Base-by-base conservation (phyloP, 176 grass and related monocot species). In the Areca catechu region DNA sequence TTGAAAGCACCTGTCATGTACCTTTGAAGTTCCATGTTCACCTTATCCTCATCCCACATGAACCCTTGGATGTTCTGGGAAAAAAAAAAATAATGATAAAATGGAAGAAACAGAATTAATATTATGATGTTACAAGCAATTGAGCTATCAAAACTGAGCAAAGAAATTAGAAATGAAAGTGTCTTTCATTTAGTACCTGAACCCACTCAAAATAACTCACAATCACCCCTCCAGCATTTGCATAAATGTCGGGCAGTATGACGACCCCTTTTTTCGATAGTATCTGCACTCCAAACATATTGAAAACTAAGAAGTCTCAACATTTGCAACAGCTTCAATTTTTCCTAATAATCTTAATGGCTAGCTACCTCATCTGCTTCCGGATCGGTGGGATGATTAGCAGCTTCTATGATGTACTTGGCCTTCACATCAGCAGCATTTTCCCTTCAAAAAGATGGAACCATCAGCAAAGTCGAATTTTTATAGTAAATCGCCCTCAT, bases 41-140 rank as follows among this genome's bases (percentile, higher is more conserved):
- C 93, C 51, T 85, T 91, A 16, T 91, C 83, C 77, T 97, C 93
- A 67, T 85, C 81, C 93, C 93, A 97, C 93, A 97, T 97, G 74
- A 97, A 97, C 10, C 93, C 93, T 80, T 97, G 93, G 68, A 97
- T 97, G 70, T 97, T 97, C 87, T 98, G 68, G 56, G 53, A 19
- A 56, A 62, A 48, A 49, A 22, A 1, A 55, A 15, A 22, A 43
- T 21, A 43, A 10, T 12, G 3, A 43, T 2, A 43, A 12, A 43
- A 12, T 12, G 34, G 34, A 43, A 43, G 34, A 43, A 43, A 43
- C 34, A 43, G 34, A 12, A 43, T n/a, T n/a, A n/a, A n/a, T 43
- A 2, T 43, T 43, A 43, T 43, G 34, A 12, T 43, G 7, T 43
- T 43, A 43, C 34, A 14, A 43, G 10, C 34, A 43, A 12, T 3